phyloP scores from a whole-genome alignment of 2,329 filamentous ascomycete species.

The Talaromyces verruculosus region DNA sequence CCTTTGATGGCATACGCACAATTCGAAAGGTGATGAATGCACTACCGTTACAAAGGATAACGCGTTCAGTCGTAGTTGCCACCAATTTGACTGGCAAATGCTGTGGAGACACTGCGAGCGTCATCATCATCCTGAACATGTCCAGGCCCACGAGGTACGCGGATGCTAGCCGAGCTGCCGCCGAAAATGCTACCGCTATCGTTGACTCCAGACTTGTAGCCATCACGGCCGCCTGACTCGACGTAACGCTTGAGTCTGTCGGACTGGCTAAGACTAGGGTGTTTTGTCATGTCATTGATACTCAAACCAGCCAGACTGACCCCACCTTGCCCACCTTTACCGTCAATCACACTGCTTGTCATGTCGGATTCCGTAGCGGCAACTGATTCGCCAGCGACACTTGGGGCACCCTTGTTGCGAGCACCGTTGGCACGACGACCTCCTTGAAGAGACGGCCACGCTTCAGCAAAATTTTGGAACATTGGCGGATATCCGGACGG shows the following conservation, averaged over 20 bases:
- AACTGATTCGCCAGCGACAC: conserved; percentile 86
- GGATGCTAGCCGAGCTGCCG: conserved; percentile 55
- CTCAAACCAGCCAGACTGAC: conserved; percentile 85
- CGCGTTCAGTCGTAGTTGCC: conserved; percentile 59
- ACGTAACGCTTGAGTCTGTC: conserved; percentile 94
- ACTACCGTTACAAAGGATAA: not conserved
- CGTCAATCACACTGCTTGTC: conserved; percentile 72
- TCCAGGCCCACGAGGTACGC: conserved; percentile 48
- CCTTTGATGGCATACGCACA: not conserved
- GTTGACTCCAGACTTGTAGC: conserved; percentile 50
- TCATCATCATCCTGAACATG: conserved; percentile 72
- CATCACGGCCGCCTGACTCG: conserved; percentile 72
- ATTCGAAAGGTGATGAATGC: conserved; percentile 2
- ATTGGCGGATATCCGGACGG: conserved; percentile 85
- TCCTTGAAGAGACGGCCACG: conserved; percentile 81
- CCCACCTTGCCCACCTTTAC: conserved; percentile 76
- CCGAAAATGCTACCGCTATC: conserved; percentile 67
- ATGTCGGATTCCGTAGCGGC: conserved; percentile 88
- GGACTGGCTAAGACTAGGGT: conserved; percentile 73
- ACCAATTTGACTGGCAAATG: conserved; percentile 92
- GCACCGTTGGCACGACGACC: conserved; percentile 63
- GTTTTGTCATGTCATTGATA: conserved; percentile 68
- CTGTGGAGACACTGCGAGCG: conserved; percentile 91
- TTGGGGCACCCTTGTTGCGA: conserved; percentile 68
- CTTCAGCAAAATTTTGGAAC: conserved; percentile 91